Base-by-base conservation (phyloP, 176 grass and related monocot genomes). In the Melocanna baccifera region DNA sequence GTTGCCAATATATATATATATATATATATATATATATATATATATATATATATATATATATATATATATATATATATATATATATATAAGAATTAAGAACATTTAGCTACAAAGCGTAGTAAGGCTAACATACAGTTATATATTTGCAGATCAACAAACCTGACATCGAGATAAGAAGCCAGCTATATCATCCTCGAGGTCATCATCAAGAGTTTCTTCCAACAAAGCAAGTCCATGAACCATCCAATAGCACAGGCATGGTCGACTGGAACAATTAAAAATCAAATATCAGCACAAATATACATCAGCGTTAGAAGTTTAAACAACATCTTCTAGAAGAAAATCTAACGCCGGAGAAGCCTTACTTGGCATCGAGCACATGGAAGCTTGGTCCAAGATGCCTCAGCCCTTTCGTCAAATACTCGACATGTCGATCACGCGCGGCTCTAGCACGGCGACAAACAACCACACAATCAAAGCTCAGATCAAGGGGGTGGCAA, bases 221-320 rank as follows among this genome's bases (percentile, higher is more conserved):
- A 98, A 71, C 56, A 98, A 67, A 41, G 83, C 75, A 87, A 95
- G 78, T 14, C 91, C 76, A 71, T 95, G 96, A 76, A 94, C 79
- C 73, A 98, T 98, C 96, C 96, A 98, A 37, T 98, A 98, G 82
- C 96, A 98, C 45, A 98, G 9, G 91, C 93, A 98, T 82, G 96
- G 93, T 51, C 93, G 96, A 80, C 96, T 98, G 81, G 48, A 89
- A 28, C 43, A 67, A n/a, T n/a, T n/a, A 86, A 57, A 29, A 66
- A 39, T 39, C 5, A 39, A 61, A 58, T 85, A 59, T 52, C 0
- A 62, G 67, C 64, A 80, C 8, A 79, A 53, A 14, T 69, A 48
- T 36, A 81, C 12, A 79, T 37, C n/a, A 82, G 28, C 56, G 26
- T 5, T 20, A 43, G 15, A 64, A 73, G 12, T 40, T 68, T 37